Percentiles rank a stretch among this genome's conserved stretches.
Evolutionary conservation across 1,284 basidiomycete species (phyloP).

Genomic region (Microbotryum intermedium): DNA sequence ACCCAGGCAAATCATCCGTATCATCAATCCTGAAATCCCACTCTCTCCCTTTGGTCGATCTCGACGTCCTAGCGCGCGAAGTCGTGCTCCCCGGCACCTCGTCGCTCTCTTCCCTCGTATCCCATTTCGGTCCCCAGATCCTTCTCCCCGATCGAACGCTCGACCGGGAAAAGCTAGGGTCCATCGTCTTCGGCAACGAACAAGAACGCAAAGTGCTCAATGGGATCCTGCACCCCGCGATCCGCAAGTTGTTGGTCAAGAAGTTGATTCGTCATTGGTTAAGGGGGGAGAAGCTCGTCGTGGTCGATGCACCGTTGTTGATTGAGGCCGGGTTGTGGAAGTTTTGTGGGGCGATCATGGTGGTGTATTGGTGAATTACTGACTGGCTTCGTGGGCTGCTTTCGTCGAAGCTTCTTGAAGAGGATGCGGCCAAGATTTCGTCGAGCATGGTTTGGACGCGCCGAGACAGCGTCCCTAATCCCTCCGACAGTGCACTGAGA

Average conservation of each 20-base stretch:
- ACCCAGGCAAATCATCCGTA: constrained; percentile 71
- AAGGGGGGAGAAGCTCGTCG: constrained; percentile 62
- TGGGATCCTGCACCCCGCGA: constrained; percentile 79
- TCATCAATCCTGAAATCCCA: constrained; percentile 58
- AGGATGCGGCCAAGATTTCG: too few species aligned
- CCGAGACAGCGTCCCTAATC: neutral
- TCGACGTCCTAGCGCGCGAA: constrained; percentile 78
- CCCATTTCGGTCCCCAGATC: constrained; percentile 67
- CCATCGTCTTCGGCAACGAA: constrained; percentile 73
- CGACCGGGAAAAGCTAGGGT: constrained; percentile 74
- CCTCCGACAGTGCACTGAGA: neutral
- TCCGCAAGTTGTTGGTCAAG: constrained; percentile 50
- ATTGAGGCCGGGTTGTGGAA: constrained; percentile 83
- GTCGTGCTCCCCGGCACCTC: constrained; percentile 79
- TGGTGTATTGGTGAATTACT: constrained; percentile 72
- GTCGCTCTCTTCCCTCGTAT: constrained; percentile 59
- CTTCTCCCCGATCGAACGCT: constrained; percentile 56
- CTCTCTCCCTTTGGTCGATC: constrained; percentile 73
- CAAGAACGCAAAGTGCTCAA: constrained; percentile 66
- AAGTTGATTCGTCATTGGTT: constrained; percentile 65
- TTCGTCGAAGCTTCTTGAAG: too few species aligned
- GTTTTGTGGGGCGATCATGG: constrained; percentile 71
- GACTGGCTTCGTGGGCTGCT: neutral
- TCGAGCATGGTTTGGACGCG: neutral
- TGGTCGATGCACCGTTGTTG: constrained; percentile 87